These are phyloP conservation scores for Xylariaceae sp. DNA, from an alignment of 2,329 filamentous ascomycete species.

Conservation along the genomic window DNA sequence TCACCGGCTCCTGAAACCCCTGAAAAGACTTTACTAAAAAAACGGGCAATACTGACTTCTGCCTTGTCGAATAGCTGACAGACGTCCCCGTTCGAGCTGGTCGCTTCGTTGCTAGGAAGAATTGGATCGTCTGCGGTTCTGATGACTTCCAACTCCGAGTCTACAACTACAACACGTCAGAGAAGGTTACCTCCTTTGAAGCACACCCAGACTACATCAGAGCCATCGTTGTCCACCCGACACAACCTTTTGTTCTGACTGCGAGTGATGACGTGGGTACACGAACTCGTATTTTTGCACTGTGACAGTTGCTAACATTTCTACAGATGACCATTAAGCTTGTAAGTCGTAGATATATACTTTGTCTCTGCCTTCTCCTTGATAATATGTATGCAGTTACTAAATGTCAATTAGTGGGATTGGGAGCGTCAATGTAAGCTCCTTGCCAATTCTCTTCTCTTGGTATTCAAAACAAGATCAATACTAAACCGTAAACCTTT, in stretches of 20 bases:
- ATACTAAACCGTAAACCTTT: constrained; percentile 3
- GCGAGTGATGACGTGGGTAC: constrained; percentile 99
- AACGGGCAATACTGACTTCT: not conserved
- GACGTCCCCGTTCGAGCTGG: constrained; percentile 97
- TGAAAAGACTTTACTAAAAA: not conserved
- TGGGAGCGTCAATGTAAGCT: constrained; percentile 83
- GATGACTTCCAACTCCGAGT: constrained; percentile 89
- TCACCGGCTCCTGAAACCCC: not conserved
- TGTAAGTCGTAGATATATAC: constrained; percentile 16
- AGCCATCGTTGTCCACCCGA: constrained; percentile 93
- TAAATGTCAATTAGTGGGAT: constrained; percentile 68
- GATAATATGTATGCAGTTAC: not conserved
- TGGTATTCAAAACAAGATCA: not conserved
- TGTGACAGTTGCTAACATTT: not conserved
- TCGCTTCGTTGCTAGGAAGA: constrained; percentile 96
- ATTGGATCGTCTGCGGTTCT: constrained; percentile 96
- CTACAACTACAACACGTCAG: constrained; percentile 99
- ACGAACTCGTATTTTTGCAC: constrained; percentile 63
- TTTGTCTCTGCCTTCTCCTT: not conserved
- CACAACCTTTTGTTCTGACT: constrained; percentile 93
- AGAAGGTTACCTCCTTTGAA: constrained; percentile 97
- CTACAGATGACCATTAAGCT: constrained; percentile 30
- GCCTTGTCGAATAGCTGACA: constrained; percentile 64
- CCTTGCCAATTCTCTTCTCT: not conserved
- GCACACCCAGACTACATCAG: constrained; percentile 98